Evolutionary conservation across 148 eudicot genomes (phyloP), one percentile per base, ranked within the genome.

Genomic region (Drosera capensis): DNA sequence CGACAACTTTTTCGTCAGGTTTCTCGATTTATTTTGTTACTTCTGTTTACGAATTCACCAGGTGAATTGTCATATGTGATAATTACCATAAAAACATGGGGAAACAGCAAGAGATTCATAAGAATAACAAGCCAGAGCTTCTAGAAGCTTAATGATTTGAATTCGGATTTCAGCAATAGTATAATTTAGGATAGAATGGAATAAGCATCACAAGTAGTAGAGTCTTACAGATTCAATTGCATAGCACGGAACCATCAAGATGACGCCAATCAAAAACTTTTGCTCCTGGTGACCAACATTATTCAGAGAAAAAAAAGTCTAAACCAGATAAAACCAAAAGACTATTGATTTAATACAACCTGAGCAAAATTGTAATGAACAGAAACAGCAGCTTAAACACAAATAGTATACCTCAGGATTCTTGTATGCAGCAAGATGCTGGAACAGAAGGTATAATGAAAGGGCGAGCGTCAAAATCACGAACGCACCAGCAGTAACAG

Each of bases 211-310:
- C 12, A 20, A 34, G 37, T 18, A 42, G 26, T 21, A 20, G 20
- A 50, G 52, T 62, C 77, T 81, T 60, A 90, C 99, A 67, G 99
- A 92, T 78, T 92, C 99, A 57, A 92, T 71, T 16, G 95, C 71
- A 64, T 85, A 92, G 54, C 82, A 92, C 2, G 99, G 99, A 39
- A 82, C 99, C 99, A 92, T 92, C 69, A 92, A 54, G 56, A 85
- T 65, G 45, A 92, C 95, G 49, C 95, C 88, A 59, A 92, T 72
- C 68, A 92, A 69, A 65, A 92, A 92, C 71, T 92, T 92, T 52
- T 92, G 99, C 77, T 92, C 99, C 95, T 92, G 78, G 8, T 48
- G 54, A 28, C 20, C n/a, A n/a, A n/a, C n/a, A n/a, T n/a, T n/a
- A n/a, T n/a, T n/a, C n/a, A n/a, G n/a, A n/a, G n/a, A n/a, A n/a